These are phyloP conservation scores for Inosperma sp. DNA, from an alignment of 768 basidiomycete genomes.

Conservation along the genomic window DNA sequence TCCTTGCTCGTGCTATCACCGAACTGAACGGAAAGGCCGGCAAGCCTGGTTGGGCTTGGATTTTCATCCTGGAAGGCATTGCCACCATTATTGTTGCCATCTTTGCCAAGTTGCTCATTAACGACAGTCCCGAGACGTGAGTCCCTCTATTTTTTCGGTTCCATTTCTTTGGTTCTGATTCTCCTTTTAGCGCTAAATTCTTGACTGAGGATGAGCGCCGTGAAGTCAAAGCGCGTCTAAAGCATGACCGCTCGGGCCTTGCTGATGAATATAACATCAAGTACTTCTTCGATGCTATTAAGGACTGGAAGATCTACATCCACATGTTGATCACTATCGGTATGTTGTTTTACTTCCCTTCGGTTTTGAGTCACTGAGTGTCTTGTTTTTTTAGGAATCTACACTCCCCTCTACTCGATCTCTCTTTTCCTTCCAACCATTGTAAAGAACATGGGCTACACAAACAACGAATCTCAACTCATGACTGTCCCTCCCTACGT, in stretches of 20 bases:
- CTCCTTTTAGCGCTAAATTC: slow-evolving; percentile 23
- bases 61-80: slow-evolving; percentile 32
- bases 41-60: slow-evolving; percentile 32
- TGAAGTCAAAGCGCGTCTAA: slow-evolving; percentile 27
- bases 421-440: slow-evolving; percentile 32
- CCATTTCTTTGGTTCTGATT: neutral
- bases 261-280: slow-evolving; percentile 28
- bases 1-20: slow-evolving; percentile 28
- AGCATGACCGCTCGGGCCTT: slow-evolving; percentile 23
- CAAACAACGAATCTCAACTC: slow-evolving; percentile 27
- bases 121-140: slow-evolving; percentile 29
- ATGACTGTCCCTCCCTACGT: slow-evolving; percentile 32
- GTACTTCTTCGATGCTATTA: slow-evolving; percentile 25
- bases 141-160: neutral
- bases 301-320: slow-evolving; percentile 34
- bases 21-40: slow-evolving; percentile 26
- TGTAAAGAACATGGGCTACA: slow-evolving; percentile 27
- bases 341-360: slow-evolving; percentile 1
- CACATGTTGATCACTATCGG: slow-evolving; percentile 32
- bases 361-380: neutral
- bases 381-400: slow-evolving; percentile 19
- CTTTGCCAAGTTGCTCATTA: slow-evolving; percentile 25
- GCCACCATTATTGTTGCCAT: slow-evolving; percentile 25
- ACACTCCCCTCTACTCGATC: slow-evolving; percentile 30
- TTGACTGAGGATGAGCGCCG: slow-evolving; percentile 27